phyloP scores from a whole-genome alignment of 2,329 filamentous ascomycete genomes.

The Cladosporium austrohemisphaericum region DNA sequence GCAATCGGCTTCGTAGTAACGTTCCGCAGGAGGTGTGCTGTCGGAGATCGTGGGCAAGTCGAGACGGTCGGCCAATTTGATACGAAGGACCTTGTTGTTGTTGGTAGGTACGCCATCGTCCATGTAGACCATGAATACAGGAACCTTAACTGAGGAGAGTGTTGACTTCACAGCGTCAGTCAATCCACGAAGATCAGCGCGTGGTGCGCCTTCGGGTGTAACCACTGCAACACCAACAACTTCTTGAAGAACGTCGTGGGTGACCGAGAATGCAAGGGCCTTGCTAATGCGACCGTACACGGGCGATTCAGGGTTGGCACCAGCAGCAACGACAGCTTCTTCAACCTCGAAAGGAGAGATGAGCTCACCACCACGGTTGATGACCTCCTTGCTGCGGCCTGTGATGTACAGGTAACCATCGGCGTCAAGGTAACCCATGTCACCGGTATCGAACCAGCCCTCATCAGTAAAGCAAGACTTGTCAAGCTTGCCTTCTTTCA shows the following conservation, averaged over 20 bases:
- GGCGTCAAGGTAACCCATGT: conserved; percentile 51
- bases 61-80: conserved; percentile 50
- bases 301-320: conserved; percentile 40
- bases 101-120: conserved; percentile 53
- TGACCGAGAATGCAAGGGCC: conserved; percentile 52
- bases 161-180: conserved; percentile 47
- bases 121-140: conserved; percentile 53
- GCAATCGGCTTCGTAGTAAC: conserved; percentile 51
- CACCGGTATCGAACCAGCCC: conserved; percentile 56
- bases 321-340: conserved; percentile 51
- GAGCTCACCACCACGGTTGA: conserved; percentile 57
- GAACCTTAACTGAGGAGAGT: conserved; percentile 54
- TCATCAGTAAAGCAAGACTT: conserved; percentile 45
- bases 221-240: conserved; percentile 54
- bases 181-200: conserved; percentile 48
- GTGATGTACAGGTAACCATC: conserved; percentile 54
- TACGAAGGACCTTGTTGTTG: conserved; percentile 57
- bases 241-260: conserved; percentile 54
- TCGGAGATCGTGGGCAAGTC: conserved; percentile 45
- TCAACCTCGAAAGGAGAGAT: conserved; percentile 59
- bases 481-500: conserved; percentile 44
- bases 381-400: conserved; percentile 55
- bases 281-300: conserved; percentile 48
- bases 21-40: conserved; percentile 39
- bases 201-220: conserved; percentile 41